Evolutionary conservation across 2,329 filamentous ascomycete species (phyloP), one percentile per base, ranked within the genome.

Genomic region (Claviceps maximensis): DNA sequence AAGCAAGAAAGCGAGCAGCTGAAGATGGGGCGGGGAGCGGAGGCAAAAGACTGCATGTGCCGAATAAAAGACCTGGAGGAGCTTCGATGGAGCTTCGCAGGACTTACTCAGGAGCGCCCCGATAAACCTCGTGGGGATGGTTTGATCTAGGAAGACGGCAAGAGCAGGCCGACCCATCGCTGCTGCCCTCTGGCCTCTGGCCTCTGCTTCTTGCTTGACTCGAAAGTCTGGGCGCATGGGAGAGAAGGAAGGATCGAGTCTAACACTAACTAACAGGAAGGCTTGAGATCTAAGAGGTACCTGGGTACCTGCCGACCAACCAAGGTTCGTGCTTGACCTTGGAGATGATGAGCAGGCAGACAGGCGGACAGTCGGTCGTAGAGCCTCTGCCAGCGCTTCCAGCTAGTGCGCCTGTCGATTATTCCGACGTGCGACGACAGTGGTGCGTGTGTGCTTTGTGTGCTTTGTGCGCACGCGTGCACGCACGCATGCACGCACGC

Each of bases 161-260:
- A 29, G 48, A 49, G 48, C 33, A 41, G 10, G 48, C 19, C 36
- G n/a, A 25, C 15, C 44, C 31, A 33, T 9, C 13, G 31, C 27
- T 33, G 25, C 19, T 46, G 15, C 44, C 31, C 31, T 33, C 31
- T 31, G 29, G 7, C 29, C 23, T 27, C 27, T 46, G 19, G 15
- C 17, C 25, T 44, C 23, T 29, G 25, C 29, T 9, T 8, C n/a
- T 27, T 46, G 15, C 44, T 46, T 46, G 44, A 46, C 44, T 46
- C 44, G 15, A n/a, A 29, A 10, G 13, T 15, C 44, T 47, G 17
- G 47, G 33, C 23, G 47, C 25, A 19, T 13, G 29, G 19, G 8
- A 49, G 47, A 33, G 29, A 17, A 49, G 47, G 47, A 49, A 49
- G 47, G 47, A 49, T 49, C 23, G 47, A 19, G 29, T n/a, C 45